Base-by-base conservation (phyloP, 352 stramenopile genomes). In the Phytopythium mirpurense region DNA sequence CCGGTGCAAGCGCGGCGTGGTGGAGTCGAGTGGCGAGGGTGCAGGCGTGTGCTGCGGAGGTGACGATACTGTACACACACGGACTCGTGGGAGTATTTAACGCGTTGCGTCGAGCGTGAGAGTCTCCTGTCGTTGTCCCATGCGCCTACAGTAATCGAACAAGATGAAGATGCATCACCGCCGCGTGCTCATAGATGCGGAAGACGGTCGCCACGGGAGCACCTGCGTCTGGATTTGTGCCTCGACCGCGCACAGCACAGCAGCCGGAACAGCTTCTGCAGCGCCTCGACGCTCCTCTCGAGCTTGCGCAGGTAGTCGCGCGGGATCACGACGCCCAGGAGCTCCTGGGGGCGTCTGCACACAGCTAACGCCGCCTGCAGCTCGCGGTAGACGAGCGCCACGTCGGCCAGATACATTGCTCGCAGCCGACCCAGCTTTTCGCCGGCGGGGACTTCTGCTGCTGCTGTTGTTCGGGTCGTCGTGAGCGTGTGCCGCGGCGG, bases 161-260 rank as follows among this genome's bases (percentile, higher is more conserved):
- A n/a, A n/a, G n/a, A n/a, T n/a, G n/a, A n/a, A n/a, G n/a, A n/a
- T n/a, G 19, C 34, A 40, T 31, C 27, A 48, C 42, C 27, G 57
- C 24, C 14, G 42, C 11, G 18, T 29, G 21, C 35, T 71, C 61
- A 29, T 73, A 76, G 52, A 59, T 70, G 23, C 67, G 67, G 8
- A 76, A 53, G 19, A 76, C 48, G 18, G 61, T 72, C 12, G 63
- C 63, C 19, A 76, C 38, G 14, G 67, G 15, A 76, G 64, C 45
- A 76, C 56, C 14, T 72, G 63, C 48, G 24, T 64, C 23, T 51
- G 59, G 32, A 76, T 65, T 58, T 76, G 67, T 38, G 70, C 51
- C 46, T 76, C 64, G 40, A 76, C 61, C 12, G 46, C 66, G 32
- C 61, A 37, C 42, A 76, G 41, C 21, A 26, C 31, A 76, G 56